These are phyloP conservation scores for Agrocybe praecox DNA, from an alignment of 768 basidiomycete species.

Conservation along the genomic window DNA sequence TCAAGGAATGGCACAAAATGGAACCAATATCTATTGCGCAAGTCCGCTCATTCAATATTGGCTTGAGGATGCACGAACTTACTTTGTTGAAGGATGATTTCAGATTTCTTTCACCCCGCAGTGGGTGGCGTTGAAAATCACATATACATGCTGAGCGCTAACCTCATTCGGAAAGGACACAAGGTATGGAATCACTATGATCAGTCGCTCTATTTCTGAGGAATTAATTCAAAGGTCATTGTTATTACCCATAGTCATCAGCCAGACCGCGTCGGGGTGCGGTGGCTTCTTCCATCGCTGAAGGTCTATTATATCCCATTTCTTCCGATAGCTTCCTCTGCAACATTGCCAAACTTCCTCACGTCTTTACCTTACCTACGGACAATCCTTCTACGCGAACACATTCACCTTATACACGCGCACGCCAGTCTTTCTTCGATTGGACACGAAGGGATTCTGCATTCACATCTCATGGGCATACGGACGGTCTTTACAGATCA, in stretches of 20 bases:
- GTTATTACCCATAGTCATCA: slow-evolving; percentile 93
- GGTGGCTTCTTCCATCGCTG: slow-evolving; percentile 83
- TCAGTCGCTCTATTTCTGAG: background rate
- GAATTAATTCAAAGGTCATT: slow-evolving; percentile 63
- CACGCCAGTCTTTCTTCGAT: slow-evolving; percentile 91
- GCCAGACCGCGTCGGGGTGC: slow-evolving; percentile 83
- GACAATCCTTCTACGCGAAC: slow-evolving; percentile 84
- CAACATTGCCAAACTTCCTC: slow-evolving; percentile 94
- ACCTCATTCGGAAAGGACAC: slow-evolving; percentile 82
- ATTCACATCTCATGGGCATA: slow-evolving; percentile 84
- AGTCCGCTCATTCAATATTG: slow-evolving; percentile 1
- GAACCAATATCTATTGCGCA: slow-evolving; percentile 28
- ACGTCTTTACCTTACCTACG: slow-evolving; percentile 91
- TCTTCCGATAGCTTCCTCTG: slow-evolving; percentile 85
- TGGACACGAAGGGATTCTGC: slow-evolving; percentile 91
- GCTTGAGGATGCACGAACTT: background rate
- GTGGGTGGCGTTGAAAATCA: slow-evolving; percentile 97
- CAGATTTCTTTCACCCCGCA: slow-evolving; percentile 94
- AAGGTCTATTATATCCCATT: slow-evolving; percentile 97
- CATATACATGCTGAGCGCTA: slow-evolving; percentile 89
- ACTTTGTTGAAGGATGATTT: slow-evolving; percentile 72
- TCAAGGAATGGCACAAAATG: slow-evolving; percentile 18
- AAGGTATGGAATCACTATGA: slow-evolving; percentile 50
- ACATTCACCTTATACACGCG: slow-evolving; percentile 85
- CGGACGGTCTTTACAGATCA: slow-evolving; percentile 97